These are phyloP conservation scores for Oryza nivara DNA, from an alignment of 176 grass and related monocot species.

Conservation along the genomic window DNA sequence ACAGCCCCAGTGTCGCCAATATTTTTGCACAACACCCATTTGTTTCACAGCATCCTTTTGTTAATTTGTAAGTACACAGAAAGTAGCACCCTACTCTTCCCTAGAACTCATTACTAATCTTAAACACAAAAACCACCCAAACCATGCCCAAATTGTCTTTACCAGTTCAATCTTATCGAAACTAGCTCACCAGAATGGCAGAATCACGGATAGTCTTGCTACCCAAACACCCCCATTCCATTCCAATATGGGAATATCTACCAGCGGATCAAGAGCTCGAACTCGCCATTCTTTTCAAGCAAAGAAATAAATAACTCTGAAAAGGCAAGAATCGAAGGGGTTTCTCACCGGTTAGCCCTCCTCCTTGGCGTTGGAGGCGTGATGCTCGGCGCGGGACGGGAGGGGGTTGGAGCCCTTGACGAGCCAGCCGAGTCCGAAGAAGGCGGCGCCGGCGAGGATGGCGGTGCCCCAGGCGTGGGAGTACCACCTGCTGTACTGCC, in stretches of 20 bases:
- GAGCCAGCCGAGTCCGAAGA: slow-evolving; percentile 78
- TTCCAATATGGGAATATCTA: not conserved
- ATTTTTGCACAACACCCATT: not conserved
- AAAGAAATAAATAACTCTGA: not conserved
- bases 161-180: not conserved
- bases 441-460: slow-evolving; percentile 73
- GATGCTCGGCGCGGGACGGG: slow-evolving; percentile 49
- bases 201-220: not conserved
- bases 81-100: not conserved
- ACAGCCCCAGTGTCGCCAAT: not conserved
- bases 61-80: not conserved
- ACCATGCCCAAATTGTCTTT: not conserved
- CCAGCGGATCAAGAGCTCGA: not conserved
- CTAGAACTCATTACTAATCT: not conserved
- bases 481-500: slow-evolving; percentile 95
- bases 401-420: slow-evolving; percentile 89
- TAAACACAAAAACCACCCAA: not conserved
- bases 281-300: not conserved
- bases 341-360: slow-evolving; percentile 42
- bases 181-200: not conserved
- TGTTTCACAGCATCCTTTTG: not conserved
- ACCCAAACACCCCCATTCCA: not conserved
- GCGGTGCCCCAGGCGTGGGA: slow-evolving; percentile 94
- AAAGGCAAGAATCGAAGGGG: not conserved
- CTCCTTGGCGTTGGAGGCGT: not conserved